Evolutionary conservation across 257 asterid genomes (phyloP).

Genomic region (Fraxinus pennsylvanica): DNA sequence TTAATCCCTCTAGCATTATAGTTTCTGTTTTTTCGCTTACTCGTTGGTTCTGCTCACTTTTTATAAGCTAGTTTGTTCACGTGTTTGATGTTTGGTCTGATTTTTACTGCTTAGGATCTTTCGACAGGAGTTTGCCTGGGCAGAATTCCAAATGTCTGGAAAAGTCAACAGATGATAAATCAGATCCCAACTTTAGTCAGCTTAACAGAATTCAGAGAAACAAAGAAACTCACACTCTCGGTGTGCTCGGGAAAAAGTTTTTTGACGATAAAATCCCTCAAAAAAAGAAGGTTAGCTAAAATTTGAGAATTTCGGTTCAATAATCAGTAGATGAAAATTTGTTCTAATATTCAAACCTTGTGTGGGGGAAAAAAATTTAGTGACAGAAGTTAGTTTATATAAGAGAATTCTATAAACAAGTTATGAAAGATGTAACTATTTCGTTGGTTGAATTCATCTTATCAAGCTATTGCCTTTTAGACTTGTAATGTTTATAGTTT

Average conservation of each 20-base stretch:
- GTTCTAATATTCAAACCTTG: neutral
- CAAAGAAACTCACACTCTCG: constrained; percentile 33
- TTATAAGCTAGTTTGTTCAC: constrained; percentile 16
- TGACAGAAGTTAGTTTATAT: too few relatives aligned
- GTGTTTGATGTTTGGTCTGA: constrained; percentile 30
- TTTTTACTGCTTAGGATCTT: constrained; percentile 50
- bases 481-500: too few relatives aligned
- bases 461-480: neutral
- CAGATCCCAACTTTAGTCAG: constrained; percentile 29
- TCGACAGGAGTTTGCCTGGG: constrained; percentile 37
- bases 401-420: neutral
- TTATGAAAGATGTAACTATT: neutral
- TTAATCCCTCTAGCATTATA: neutral
- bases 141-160: constrained; percentile 35
- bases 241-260: constrained; percentile 41
- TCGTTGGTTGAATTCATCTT: neutral
- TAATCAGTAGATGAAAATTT: neutral
- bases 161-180: constrained; percentile 27
- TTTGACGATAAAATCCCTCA: constrained; percentile 56
- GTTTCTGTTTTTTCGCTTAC: neutral
- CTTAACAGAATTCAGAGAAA: constrained; percentile 27
- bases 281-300: constrained; percentile 60
- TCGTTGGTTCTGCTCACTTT: neutral
- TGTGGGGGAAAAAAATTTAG: neutral
- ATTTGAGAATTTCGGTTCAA: constrained; percentile 5